Evolutionary conservation across 305 asterid genomes (phyloP).

Genomic region (Ilex paraguariensis): DNA sequence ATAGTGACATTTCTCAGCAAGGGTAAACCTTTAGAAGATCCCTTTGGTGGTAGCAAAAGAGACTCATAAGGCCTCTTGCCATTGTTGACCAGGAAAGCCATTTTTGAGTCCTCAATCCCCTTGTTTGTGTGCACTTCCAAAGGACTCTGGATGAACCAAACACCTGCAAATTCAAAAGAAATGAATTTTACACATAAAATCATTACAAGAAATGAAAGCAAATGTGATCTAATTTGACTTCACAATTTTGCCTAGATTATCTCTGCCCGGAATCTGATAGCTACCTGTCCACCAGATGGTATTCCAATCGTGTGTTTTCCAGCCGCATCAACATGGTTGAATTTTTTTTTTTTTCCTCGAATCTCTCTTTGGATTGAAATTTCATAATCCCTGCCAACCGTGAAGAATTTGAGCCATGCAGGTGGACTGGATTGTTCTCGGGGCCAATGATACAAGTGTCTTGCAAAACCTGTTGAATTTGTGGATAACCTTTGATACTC

Average conservation of each 20-base stretch:
- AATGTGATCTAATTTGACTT: not conserved
- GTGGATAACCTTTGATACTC: conserved; percentile 1
- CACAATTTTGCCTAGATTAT: conserved; percentile 44
- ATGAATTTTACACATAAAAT: not conserved
- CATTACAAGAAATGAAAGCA: conserved; percentile 18
- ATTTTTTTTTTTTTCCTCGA: conserved; percentile 8
- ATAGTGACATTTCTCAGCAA: too few relatives aligned
- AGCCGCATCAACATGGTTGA: conserved; percentile 49
- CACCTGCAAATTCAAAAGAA: not conserved
- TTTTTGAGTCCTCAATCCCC: not conserved
- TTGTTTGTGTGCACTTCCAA: not conserved
- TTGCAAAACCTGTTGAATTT: conserved; percentile 49
- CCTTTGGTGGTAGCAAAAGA: not conserved
- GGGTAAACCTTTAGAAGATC: too few relatives aligned
- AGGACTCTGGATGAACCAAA: too few relatives aligned
- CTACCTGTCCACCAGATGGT: conserved; percentile 64
- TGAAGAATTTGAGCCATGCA: conserved; percentile 59
- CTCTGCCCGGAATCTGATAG: conserved; percentile 50
- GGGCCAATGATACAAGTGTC: conserved; percentile 53
- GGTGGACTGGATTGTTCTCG: conserved; percentile 54
- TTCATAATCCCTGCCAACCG: conserved; percentile 40
- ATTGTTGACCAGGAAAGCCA: not conserved
- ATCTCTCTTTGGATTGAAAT: conserved; percentile 39
- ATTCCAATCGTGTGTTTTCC: conserved; percentile 63
- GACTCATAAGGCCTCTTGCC: not conserved